A percentile compares a stretch with the other conserved stretches of the same genome.
These are phyloP conservation scores for Septoria petroselini DNA, from an alignment of 2,329 filamentous ascomycete species.

Conservation along the genomic window DNA sequence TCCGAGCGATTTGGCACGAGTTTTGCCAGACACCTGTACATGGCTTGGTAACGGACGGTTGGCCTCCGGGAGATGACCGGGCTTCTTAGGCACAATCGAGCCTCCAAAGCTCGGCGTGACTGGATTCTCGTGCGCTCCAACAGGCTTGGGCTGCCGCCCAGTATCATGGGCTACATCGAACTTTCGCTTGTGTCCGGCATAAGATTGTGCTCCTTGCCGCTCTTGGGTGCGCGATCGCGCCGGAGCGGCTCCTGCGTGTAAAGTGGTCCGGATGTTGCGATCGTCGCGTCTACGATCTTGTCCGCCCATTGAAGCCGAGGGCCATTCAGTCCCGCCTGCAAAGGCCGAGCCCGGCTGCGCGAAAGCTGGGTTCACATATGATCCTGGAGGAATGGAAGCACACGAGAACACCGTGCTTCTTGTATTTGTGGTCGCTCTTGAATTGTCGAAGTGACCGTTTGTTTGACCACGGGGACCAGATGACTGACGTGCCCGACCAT, in stretches of 20 bases:
- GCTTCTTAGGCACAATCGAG: slow-evolving; percentile 26
- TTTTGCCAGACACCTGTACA: slow-evolving; percentile 52
- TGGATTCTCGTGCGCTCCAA: not conserved
- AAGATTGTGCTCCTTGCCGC: not conserved
- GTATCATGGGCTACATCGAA: slow-evolving; percentile 21
- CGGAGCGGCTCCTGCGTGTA: not conserved
- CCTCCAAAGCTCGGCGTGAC: slow-evolving; percentile 21
- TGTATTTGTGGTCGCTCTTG: no score
- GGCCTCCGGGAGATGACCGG: slow-evolving; percentile 35
- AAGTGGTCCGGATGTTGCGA: no score
- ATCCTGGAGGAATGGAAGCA: slow-evolving; percentile 24
- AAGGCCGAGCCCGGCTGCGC: not conserved
- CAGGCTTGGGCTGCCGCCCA: not conserved
- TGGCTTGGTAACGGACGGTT: not conserved
- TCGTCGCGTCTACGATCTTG: no score
- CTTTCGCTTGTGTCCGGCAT: slow-evolving; percentile 37
- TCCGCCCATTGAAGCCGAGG: not conserved
- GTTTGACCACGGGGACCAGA: not conserved
- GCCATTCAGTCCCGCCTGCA: not conserved
- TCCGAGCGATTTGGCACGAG: slow-evolving; percentile 52
- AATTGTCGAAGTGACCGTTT: not conserved
- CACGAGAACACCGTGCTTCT: no score
- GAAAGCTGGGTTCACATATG: slow-evolving; percentile 35
- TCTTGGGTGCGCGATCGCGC: not conserved
- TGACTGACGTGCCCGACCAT: not conserved